These are phyloP conservation scores for Theileria annulata DNA, from an alignment of 169 alveolate genomes.

Conservation along the genomic window DNA sequence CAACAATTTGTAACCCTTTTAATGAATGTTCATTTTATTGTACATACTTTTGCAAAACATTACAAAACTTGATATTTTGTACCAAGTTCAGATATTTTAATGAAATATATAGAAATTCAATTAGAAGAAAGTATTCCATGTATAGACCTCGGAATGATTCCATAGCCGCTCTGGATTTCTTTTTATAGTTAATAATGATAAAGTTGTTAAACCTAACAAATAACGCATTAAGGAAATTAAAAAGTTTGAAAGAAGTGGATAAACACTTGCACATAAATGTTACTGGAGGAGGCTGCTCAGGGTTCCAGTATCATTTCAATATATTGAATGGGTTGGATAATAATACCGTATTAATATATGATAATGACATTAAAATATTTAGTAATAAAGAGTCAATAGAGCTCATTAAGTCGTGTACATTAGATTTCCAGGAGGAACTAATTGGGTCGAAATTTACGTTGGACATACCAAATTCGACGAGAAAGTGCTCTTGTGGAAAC, in stretches of 20 bases:
- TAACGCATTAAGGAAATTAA: conserved; percentile 63
- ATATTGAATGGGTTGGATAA: not conserved
- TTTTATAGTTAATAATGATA: conserved; percentile 22
- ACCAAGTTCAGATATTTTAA: not conserved
- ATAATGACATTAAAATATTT: conserved; percentile 57
- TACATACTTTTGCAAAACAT: not conserved
- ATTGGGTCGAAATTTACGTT: conserved; percentile 71
- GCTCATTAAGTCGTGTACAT: conserved; percentile 62
- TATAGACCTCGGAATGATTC: not conserved
- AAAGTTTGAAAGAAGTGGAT: conserved; percentile 43
- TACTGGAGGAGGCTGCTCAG: conserved; percentile 81
- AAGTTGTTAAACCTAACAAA: conserved; percentile 27
- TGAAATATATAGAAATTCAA: not conserved
- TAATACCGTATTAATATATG: conserved; percentile 49
- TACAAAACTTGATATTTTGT: not conserved
- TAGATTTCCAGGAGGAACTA: conserved; percentile 68
- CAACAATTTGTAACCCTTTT: not conserved
- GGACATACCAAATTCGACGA: conserved; percentile 70
- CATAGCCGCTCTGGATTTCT: conserved; percentile 45
- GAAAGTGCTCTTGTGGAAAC: conserved; percentile 79
- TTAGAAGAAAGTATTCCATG: not conserved
- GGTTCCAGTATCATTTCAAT: conserved; percentile 73
- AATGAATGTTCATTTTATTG: not conserved
- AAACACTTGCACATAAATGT: conserved; percentile 65
- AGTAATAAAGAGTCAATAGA: conserved; percentile 68